Conservation (phyloP, 768 basidiomycete genomes). For the Sarcomyxa edulis region DNA sequence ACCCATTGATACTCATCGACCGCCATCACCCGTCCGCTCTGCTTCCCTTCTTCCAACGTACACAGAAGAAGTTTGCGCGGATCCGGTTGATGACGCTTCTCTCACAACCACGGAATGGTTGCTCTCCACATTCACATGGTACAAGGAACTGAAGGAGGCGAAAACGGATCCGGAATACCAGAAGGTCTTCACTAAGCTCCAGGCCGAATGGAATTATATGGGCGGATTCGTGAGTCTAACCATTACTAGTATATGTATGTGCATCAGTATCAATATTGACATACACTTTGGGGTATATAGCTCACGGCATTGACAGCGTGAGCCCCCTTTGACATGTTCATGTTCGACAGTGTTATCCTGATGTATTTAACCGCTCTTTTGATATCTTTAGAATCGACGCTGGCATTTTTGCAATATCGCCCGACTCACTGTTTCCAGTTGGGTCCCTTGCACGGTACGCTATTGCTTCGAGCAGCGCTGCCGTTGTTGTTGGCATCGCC, state of each 20-base stretch:
- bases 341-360: neutral
- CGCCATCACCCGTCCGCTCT: constrained; percentile 10
- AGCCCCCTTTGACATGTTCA: constrained; percentile 10
- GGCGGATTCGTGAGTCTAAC: constrained; percentile 49
- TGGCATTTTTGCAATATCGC: constrained; percentile 59
- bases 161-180: constrained; percentile 45
- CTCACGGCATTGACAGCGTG: constrained; percentile 59
- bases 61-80: constrained; percentile 33
- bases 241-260: too few species aligned
- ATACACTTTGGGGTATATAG: too few species aligned
- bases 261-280: too few species aligned
- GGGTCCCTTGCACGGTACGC: constrained; percentile 40
- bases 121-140: constrained; percentile 50
- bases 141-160: constrained; percentile 48
- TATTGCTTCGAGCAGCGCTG: constrained; percentile 52
- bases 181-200: constrained; percentile 37
- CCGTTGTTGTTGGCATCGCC: constrained; percentile 61
- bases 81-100: too few species aligned
- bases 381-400: constrained; percentile 36
- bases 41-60: constrained; percentile 31
- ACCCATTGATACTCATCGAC: constrained; percentile 24
- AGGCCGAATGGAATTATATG: constrained; percentile 60
- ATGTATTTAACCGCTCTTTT: too few species aligned
- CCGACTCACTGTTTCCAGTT: constrained; percentile 46
- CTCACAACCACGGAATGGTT: constrained; percentile 27